These are phyloP conservation scores for Nigrospora sphaerica DNA, from an alignment of 2,329 filamentous ascomycete genomes.

Conservation along the genomic window DNA sequence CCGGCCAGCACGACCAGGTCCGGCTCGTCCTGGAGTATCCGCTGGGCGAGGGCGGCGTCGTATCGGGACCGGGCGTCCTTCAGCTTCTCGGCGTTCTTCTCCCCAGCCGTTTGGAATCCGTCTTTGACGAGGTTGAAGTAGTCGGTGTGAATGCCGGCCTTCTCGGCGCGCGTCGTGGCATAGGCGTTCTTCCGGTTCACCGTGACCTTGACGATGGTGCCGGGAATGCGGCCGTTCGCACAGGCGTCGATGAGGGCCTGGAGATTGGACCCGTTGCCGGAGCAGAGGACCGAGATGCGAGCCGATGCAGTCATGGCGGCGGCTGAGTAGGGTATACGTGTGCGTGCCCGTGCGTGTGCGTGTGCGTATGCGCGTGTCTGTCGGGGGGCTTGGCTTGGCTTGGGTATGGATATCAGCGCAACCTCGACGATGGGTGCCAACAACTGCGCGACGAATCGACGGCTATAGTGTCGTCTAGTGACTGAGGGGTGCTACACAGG, in stretches of 20 bases:
- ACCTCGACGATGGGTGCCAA: no score
- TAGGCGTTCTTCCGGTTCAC: slow-evolving; percentile 42
- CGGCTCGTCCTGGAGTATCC: slow-evolving; percentile 58
- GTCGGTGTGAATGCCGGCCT: slow-evolving; percentile 59
- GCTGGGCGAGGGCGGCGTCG: slow-evolving; percentile 65
- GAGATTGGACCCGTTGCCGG: slow-evolving; percentile 63
- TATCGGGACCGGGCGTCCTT: slow-evolving; percentile 58
- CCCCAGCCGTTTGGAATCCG: slow-evolving; percentile 52
- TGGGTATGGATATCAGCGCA: no score
- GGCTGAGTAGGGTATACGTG: no score
- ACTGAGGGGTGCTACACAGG: no score
- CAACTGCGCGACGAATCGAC: no score
- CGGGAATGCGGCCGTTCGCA: slow-evolving; percentile 29
- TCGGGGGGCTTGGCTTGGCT: no score
- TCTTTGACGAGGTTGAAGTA: slow-evolving; percentile 79
- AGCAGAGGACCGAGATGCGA: slow-evolving; percentile 52
- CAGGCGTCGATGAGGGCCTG: slow-evolving; percentile 59
- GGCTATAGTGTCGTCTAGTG: no score
- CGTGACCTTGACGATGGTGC: slow-evolving; percentile 37
- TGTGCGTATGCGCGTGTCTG: no score
- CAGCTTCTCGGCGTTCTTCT: slow-evolving; percentile 49
- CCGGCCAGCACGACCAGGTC: slow-evolving; percentile 76
- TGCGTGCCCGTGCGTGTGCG: no score
- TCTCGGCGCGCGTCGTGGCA: slow-evolving; percentile 33
- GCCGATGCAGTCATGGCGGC: slow-evolving; percentile 3